Evolutionary conservation across 495 filamentous ascomycete species (phyloP), one percentile per base, ranked within the genome.

Genomic region (Cryomyces minteri): DNA sequence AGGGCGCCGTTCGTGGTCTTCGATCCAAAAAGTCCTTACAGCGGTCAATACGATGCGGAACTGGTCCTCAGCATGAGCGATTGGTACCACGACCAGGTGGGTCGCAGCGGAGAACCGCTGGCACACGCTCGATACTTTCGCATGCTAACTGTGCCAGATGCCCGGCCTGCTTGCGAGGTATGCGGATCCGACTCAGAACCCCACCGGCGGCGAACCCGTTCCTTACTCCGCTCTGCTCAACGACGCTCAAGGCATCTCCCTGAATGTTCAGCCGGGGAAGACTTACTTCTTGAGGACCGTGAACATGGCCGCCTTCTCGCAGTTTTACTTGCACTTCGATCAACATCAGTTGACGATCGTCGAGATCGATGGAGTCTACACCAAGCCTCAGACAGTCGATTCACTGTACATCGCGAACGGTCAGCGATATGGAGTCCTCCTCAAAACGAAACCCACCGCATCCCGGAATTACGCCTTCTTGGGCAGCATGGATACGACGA

Each of bases 281-380:
- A 70, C 70, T 1, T 80, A 80, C 46, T 66, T 71, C 7, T 56
- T 77, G 43, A 64, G 74, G 38, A 67, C 71, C 53, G 68, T 78
- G 41, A 70, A 73, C 0, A 63, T 53, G 5, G 70, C 68, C 1
- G 68, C 71, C 4, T 57, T 79, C 25, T 70, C 70, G 0, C 65
- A 71, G 44, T 7, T 12, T 7, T 37, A 37, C 34, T 48, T 70
- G 4, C 58, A 59, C 0, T 53, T 72, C 40, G 65, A 55, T 30
- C 73, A 78, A 50, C 39, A 60, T 18, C 54, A 65, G 25, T 43
- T 71, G 4, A 65, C 58, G 0, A 63, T 78, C 40, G 67, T 80
- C 41, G 67, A 70, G 40, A 71, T 66, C 2, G 76, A 80, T 51
- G 73, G 72, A 14, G 46, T 51, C 34, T 76, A 77, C 58, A 76